These are phyloP conservation scores for Axilococcus clingmanii DNA, from an alignment of 139 green algal genomes.

Conservation along the genomic window DNA sequence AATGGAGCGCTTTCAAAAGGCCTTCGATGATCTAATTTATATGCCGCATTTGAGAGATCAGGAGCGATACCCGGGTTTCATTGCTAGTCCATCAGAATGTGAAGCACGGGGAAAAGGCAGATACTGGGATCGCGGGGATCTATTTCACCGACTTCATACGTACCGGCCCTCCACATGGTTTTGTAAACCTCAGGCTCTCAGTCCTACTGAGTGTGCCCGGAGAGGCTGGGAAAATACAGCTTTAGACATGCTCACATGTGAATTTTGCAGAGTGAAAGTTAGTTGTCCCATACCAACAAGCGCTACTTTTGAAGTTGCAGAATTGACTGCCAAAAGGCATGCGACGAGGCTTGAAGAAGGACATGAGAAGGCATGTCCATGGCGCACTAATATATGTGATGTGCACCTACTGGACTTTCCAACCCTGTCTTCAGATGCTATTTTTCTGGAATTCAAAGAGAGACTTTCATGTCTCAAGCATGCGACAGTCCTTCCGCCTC, in stretches of 20 bases:
- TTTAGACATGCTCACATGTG: slow-evolving; percentile 47
- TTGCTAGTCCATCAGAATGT: no score
- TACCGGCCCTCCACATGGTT: slow-evolving; percentile 64
- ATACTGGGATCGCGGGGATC: slow-evolving; percentile 51
- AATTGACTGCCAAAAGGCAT: slow-evolving; percentile 13
- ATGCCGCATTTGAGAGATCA: slow-evolving; percentile 17
- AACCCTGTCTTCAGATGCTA: slow-evolving; percentile 7
- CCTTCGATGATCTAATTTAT: slow-evolving; percentile 30
- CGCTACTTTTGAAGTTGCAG: slow-evolving; percentile 16
- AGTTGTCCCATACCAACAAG: slow-evolving; percentile 35
- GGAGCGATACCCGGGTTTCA: background rate
- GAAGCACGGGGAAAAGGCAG: slow-evolving; percentile 5
- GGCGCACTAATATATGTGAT: slow-evolving; percentile 30
- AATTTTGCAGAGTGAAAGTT: slow-evolving; percentile 45
- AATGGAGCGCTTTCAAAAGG: slow-evolving; percentile 18
- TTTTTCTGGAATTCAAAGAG: slow-evolving; percentile 13
- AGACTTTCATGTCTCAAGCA: no score
- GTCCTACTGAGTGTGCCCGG: slow-evolving; percentile 46
- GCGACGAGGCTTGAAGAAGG: slow-evolving; percentile 18
- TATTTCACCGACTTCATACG: slow-evolving; percentile 53
- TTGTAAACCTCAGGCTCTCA: slow-evolving; percentile 44
- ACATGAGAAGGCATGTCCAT: slow-evolving; percentile 45
- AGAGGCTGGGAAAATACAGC: slow-evolving; percentile 52
- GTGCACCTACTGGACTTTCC: slow-evolving; percentile 44
- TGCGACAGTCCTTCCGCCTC: no score